Evolutionary conservation across 2,329 filamentous ascomycete species (phyloP), one percentile per base, ranked within the genome.

Genomic region (Knufia fluminis): DNA sequence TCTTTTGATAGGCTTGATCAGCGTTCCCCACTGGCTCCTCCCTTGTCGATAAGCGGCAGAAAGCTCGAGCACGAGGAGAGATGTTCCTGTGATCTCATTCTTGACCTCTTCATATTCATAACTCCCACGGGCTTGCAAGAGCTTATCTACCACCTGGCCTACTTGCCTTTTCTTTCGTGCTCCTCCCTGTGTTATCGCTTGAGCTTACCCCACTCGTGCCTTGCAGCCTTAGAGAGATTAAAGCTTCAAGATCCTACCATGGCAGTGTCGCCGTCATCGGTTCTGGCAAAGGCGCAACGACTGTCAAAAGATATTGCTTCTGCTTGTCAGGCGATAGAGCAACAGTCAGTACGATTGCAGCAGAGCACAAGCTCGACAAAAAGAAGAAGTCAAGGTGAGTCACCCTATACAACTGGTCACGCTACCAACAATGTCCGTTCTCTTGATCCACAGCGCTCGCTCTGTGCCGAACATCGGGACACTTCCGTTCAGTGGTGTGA

Each of bases 291-390:
- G 45, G 51, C 52, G 22, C 54, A 55, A 38, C 23, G 20, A 46
- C 46, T 58, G n/a, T 57, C 51, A 42, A 44, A 47, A 40, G 57
- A 57, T 47, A 46, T 59, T 45, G 48, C 52, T 24, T 50, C 35
- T 46, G 51, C 51, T 39, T 55, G 12, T 44, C 50, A 38, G 44
- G 48, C 16, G 28, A 42, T 42, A 47, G 46, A 23, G 24, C 43
- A 24, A 23, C 16, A 40, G 28, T 45, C 28, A 14, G 16, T 44
- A 33, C 24, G 32, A 16, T 47, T 31, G 33, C 39, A 33, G 24
- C 40, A 38, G 22, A 48, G 49, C 14, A 49, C 35, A 26, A 40
- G 19, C 31, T 52, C 52, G 44, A 53, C 24, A 52, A 52, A 51
- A 52, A 52, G 50, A 49, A 52, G 51, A 46, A 51, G 51, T 43